Evolutionary conservation across 2,329 filamentous ascomycete genomes (phyloP), one percentile per base, ranked within the genome.

Genomic region (Epichloe aotearoae): DNA sequence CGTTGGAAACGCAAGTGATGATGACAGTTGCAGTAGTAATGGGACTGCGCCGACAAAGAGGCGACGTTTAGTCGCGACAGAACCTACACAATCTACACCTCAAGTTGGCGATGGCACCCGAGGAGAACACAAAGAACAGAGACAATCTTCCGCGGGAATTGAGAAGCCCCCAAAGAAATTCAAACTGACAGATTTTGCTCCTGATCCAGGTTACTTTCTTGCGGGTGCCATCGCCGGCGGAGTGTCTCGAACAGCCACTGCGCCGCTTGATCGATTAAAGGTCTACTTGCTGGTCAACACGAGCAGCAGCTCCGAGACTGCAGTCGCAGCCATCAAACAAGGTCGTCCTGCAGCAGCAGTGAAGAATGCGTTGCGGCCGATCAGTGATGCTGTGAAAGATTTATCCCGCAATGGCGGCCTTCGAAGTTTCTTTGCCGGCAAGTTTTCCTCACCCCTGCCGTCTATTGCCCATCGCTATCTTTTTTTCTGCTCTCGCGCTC

Each of bases 211-310:
- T 78, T 98, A 97, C 73, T 98, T 97, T 70, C 71, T 95, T 72
- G 93, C 93, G 67, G 93, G 93, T 75, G 93, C 89, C 68, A 76
- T 95, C 65, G 89, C 91, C 66, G 93, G 93, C 66, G 91, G 89
- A 66, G 84, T 96, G 61, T 97, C 91, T 64, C 84, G 93, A 65
- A 97, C 93, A 64, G 86, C 88, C 56, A 98, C 93, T 59, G 93
- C 93, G 54, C 93, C 93, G 53, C 83, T 98, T 68, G 93, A 98
- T 72, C 88, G 93, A 60, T 75, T 98, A 53, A 97, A 97, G 72
- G 93, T 98, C 57, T 97, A 95, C 67, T 80, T 98, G 49, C 93
- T 98, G 61, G 91, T 95, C 49, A 91, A 94, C 68, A 95, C 88
- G 52, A 76, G 54, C 45, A 61, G 49, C 54, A 54, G 60, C 49